Base-by-base conservation (phyloP, 2,329 filamentous ascomycete species). In the Beauveria varroae region DNA sequence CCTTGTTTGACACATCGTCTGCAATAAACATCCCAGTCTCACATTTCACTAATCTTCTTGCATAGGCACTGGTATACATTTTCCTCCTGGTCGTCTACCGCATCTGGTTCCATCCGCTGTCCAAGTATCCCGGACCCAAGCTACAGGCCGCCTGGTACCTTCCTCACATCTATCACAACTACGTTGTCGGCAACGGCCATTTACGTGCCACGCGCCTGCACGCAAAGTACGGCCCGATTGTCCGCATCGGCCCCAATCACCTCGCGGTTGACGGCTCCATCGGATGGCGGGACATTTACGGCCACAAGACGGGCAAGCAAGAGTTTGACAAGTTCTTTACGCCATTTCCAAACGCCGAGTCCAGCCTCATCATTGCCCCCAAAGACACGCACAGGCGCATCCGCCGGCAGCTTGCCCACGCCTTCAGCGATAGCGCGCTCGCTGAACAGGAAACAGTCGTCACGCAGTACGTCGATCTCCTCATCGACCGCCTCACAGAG, bases 201-300 rank as follows among this genome's bases (percentile, higher is more conserved):
- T 14, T 47, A 22, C 44, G 41, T 14, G 68, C 68, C 1, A 57
- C 14, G 66, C 60, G 53, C 62, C n/a, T 68, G 12, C 69, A 72
- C 34, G 64, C 57, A 14, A 67, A 67, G 47, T 72, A 72, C 49
- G 71, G 70, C 10, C 65, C 70, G 18, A 69, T 78, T 1, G 71
- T 81, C 14, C 73, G 78, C 1, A 69, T 76, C n/a, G 72, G 70
- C 0, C 78, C 78, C 0, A 72, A 74, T 20, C 69, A 73, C 18
- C 68, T 81, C 2, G 71, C 74, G 2, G 71, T 78, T 43, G 68
- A 70, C 20, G 68, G 68, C 41, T 63, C 63, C 16, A 61, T 69
- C 4, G 68, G 60, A 0, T 81, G 77, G 73, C 65, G 64, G 3
- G 67, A 73, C 41, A 69, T 74, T 2, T 73, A 68, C 62, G 67